phyloP scores from a whole-genome alignment of 2,329 filamentous ascomycete genomes.

The Berkeleyomyces rouxiae region DNA sequence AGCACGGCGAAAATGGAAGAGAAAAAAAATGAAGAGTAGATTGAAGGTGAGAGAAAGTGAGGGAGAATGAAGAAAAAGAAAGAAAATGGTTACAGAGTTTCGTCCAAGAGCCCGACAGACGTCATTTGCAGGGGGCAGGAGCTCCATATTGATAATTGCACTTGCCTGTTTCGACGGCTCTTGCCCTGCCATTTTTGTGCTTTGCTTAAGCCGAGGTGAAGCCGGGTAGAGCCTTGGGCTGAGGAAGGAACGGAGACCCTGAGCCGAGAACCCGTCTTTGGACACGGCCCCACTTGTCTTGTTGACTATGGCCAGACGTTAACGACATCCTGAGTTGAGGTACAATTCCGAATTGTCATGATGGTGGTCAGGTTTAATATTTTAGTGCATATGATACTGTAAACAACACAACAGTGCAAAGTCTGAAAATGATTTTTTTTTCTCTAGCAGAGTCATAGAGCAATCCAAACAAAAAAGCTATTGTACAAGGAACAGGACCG shows the following conservation, averaged over 20 bases:
- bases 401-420: not conserved
- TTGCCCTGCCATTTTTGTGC: not conserved
- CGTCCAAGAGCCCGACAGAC: not conserved
- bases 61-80: not conserved
- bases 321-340: too few species aligned
- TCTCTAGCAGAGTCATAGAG: not conserved
- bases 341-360: too few species aligned
- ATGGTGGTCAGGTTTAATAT: not conserved
- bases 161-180: not conserved
- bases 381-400: not conserved
- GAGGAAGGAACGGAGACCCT: not conserved
- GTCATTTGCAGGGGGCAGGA: not conserved
- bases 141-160: not conserved
- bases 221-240: not conserved
- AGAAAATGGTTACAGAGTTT: not conserved
- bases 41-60: not conserved
- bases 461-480: slow-evolving; percentile 13
- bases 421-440: not conserved
- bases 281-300: not conserved
- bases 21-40: not conserved
- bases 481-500: slow-evolving; percentile 16
- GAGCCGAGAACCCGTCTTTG: not conserved
- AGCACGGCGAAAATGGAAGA: not conserved
- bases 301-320: not conserved
- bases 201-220: not conserved